phyloP scores from a whole-genome alignment of 495 filamentous ascomycete genomes.

The Thozetella sp. region DNA sequence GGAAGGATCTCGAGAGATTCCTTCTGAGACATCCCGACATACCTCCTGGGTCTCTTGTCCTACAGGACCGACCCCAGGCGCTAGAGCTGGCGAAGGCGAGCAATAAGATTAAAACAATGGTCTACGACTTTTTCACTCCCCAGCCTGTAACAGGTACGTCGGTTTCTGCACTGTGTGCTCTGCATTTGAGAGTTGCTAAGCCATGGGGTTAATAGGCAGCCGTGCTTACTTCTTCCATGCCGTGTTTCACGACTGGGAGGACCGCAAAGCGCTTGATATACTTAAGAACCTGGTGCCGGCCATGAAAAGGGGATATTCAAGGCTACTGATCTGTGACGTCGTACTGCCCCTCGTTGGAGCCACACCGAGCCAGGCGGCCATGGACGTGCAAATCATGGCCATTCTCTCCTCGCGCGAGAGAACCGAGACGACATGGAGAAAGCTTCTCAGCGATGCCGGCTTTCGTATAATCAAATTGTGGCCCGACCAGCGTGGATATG shows the following conservation, averaged over 20 bases:
- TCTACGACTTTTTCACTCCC: slow-evolving; percentile 29
- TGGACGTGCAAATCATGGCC: slow-evolving; percentile 52
- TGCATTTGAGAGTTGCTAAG: no score
- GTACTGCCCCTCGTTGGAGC: slow-evolving; percentile 25
- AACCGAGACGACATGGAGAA: slow-evolving; percentile 33
- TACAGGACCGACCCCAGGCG: slow-evolving; percentile 41
- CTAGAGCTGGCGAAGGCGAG: slow-evolving; percentile 18
- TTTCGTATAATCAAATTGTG: slow-evolving; percentile 41
- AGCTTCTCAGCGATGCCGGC: slow-evolving; percentile 37
- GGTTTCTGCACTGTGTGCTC: neutral
- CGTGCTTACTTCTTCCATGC: slow-evolving; percentile 42
- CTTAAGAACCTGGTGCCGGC: slow-evolving; percentile 15
- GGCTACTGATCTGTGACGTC: slow-evolving; percentile 21
- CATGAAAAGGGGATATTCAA: slow-evolving; percentile 26
- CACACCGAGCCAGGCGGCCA: slow-evolving; percentile 23
- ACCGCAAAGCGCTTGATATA: slow-evolving; percentile 16
- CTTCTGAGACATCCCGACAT: slow-evolving; percentile 28
- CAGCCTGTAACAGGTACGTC: slow-evolving; percentile 29
- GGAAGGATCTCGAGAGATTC: slow-evolving; percentile 27
- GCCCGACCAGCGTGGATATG: slow-evolving; percentile 19
- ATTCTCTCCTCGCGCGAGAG: slow-evolving; percentile 36
- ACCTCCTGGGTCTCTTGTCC: slow-evolving; percentile 30
- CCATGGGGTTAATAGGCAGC: no score
- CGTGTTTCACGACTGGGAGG: slow-evolving; percentile 48
- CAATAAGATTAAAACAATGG: slow-evolving; percentile 25